Percentiles rank a stretch among this genome's conserved stretches.
These are phyloP conservation scores for Cordyceps pruinosa DNA, from an alignment of 2,329 filamentous ascomycete genomes.

Conservation along the genomic window DNA sequence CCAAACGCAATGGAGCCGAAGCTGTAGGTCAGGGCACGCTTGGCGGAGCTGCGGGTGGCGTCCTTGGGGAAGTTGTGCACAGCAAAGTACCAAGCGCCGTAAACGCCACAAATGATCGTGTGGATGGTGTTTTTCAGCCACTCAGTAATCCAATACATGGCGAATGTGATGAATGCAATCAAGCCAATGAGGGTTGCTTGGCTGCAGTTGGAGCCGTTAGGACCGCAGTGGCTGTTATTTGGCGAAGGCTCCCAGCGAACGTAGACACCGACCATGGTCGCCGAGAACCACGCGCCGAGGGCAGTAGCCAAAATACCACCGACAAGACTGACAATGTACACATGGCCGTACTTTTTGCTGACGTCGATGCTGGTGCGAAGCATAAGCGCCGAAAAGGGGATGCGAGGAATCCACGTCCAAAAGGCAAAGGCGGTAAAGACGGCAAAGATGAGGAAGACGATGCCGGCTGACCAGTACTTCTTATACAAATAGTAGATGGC, in stretches of 20 bases:
- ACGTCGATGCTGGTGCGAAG: conserved; percentile 80
- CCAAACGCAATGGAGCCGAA: conserved; percentile 89
- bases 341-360: conserved; percentile 74
- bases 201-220: conserved; percentile 56
- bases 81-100: conserved; percentile 90
- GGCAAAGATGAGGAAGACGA: conserved; percentile 80
- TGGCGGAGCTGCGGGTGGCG: conserved; percentile 76
- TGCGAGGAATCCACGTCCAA: conserved; percentile 80
- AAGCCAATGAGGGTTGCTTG: conserved; percentile 74
- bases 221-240: conserved; percentile 45
- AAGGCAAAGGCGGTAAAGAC: conserved; percentile 76
- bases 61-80: conserved; percentile 62
- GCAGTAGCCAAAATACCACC: conserved; percentile 71
- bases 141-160: conserved; percentile 90
- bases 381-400: conserved; percentile 89
- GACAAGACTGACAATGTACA: conserved; percentile 78
- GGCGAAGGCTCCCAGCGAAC: conserved; percentile 66
- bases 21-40: conserved; percentile 77
- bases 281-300: conserved; percentile 77
- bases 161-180: conserved; percentile 81
- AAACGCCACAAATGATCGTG: conserved; percentile 78
- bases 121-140: conserved; percentile 93
- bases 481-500: conserved; percentile 78
- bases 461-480: conserved; percentile 74
- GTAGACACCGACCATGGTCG: conserved; percentile 82